Base-by-base conservation (phyloP, 306 rosid genomes). In the Hippophae gyantsensis region DNA sequence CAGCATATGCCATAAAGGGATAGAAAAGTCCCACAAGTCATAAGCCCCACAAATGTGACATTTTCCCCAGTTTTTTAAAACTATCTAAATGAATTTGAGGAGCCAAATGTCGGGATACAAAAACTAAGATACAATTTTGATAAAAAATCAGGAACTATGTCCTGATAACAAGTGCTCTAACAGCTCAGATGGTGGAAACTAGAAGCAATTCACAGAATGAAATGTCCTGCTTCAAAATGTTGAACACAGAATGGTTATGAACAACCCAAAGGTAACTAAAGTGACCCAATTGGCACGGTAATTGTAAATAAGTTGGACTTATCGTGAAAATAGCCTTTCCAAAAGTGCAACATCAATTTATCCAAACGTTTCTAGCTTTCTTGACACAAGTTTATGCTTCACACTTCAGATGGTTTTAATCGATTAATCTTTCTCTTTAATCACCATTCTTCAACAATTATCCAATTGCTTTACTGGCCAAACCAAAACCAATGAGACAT, bases 171-270 rank as follows among this genome's bases (percentile, higher is more conserved):
- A 56, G 38, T 32, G 54, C 56, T 46, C 61, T 64, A 32, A 47
- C 54, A 55, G 71, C 78, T 75, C 73, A 69, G 8, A 14, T 40
- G 45, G 67, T 52, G 41, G 63, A 53, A 62, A 56, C 62, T 13
- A 60, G 50, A 60, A 70, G 40, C 65, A 47, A 25, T 53, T 55
- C 71, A 76, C 11, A 63, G 56, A 48, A 67, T 48, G 72, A 41
- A 63, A 58, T 63, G 66, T 56, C 38, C 38, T 40, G 79, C 13
- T 54, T 47, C 57, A 68, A 62, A 9, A 41, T 54, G 43, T 49
- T 68, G 57, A 43, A 46, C 13, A 58, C 49, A 49, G 48, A 55
- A 62, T 58, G 63, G 38, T 32, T 18, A 32, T 32, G 3, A 4
- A 32, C 38, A 2, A 32, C 38, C 38, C 38, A 32, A 32, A 32